These are phyloP conservation scores for Lactarius vividus DNA, from an alignment of 768 basidiomycete species.

Conservation along the genomic window DNA sequence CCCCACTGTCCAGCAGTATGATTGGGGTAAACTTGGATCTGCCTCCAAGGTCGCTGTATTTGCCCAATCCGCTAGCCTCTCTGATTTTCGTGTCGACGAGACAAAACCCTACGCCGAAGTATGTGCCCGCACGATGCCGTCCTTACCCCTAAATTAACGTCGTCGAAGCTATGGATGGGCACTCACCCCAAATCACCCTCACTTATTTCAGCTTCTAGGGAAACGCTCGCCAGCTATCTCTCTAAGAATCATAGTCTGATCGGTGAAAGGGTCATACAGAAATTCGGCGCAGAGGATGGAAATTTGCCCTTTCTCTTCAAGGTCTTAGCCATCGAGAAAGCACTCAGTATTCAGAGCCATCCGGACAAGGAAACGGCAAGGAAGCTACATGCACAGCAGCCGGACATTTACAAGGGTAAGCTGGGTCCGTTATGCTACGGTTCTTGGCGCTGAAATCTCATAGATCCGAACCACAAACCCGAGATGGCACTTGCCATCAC, in stretches of 20 bases:
- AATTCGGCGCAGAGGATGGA: constrained; percentile 46
- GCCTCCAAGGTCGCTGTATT: constrained; percentile 87
- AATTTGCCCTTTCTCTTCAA: constrained; percentile 93
- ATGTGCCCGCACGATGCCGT: constrained; percentile 29
- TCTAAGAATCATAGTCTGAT: constrained; percentile 66
- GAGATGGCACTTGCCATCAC: constrained; percentile 99
- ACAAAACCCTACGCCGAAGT: constrained; percentile 91
- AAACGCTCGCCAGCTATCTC: constrained; percentile 58
- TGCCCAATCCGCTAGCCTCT: constrained; percentile 56
- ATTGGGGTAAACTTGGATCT: constrained; percentile 89
- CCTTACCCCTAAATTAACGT: neutral
- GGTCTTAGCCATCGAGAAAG: constrained; percentile 84
- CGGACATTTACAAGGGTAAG: constrained; percentile 89
- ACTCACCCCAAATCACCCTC: constrained; percentile 83
- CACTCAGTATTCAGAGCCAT: constrained; percentile 89
- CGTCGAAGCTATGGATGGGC: constrained; percentile 92
- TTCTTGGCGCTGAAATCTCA: constrained; percentile 19
- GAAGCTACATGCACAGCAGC: constrained; percentile 42
- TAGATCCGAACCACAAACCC: constrained; percentile 96
- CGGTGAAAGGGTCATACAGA: constrained; percentile 22
- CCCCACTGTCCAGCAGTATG: constrained; percentile 86
- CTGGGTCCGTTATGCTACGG: constrained; percentile 1
- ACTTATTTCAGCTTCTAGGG: constrained; percentile 41
- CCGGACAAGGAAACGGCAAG: constrained; percentile 84
- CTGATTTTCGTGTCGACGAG: constrained; percentile 67